A percentile compares a stretch with the other conserved stretches of the same genome.
Conservation (phyloP, 179 eudicot genomes). For the Beta macrorhiza region DNA sequence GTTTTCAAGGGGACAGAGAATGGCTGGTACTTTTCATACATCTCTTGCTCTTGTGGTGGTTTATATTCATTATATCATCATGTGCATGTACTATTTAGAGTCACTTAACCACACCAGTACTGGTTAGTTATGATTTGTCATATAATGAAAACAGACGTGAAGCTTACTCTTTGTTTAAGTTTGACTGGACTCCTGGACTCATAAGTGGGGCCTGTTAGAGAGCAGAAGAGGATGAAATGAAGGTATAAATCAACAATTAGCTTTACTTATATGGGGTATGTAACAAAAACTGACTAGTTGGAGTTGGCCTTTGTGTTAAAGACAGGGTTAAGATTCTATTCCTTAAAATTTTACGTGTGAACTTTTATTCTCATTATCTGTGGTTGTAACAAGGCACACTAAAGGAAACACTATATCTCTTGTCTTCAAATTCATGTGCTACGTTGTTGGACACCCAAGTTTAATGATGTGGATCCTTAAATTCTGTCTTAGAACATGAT, state of each 20-base stretch:
- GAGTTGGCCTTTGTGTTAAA: neutral
- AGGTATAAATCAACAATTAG: neutral
- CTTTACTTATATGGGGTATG: neutral
- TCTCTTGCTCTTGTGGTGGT: conserved; percentile 11
- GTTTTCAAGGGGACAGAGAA: conserved; percentile 91
- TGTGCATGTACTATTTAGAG: neutral
- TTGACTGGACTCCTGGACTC: neutral
- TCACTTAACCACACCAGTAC: neutral
- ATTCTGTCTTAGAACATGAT: neutral
- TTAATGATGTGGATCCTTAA: neutral
- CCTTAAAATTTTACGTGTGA: neutral
- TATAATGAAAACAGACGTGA: neutral
- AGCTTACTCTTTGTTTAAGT: neutral
- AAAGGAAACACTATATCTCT: neutral
- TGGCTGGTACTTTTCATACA: conserved; percentile 77
- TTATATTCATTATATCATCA: neutral
- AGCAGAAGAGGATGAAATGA: neutral
- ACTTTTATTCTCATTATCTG: neutral
- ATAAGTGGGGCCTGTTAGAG: neutral
- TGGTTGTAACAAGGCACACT: neutral
- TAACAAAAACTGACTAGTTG: neutral
- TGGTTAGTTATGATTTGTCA: neutral
- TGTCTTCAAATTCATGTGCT: neutral
- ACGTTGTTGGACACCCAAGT: neutral
- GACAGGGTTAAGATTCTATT: neutral